phyloP scores from a whole-genome alignment of 129 eudicot species.

The Daucus carota region DNA sequence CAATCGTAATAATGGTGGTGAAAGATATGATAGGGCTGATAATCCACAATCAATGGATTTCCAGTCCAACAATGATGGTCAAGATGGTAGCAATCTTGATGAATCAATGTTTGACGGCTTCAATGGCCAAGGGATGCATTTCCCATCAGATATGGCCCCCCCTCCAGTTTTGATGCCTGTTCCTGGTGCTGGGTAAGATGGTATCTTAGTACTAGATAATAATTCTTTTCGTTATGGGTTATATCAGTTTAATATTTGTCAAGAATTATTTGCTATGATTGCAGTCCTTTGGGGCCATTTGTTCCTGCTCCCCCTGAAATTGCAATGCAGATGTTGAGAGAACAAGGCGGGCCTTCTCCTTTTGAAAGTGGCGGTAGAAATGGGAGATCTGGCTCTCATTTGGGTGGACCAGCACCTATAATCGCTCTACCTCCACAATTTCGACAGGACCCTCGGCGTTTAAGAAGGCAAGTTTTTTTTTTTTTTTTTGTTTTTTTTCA shows the following conservation, averaged over 20 bases:
- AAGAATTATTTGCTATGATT: slow-evolving; percentile 1
- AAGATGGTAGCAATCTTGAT: slow-evolving; percentile 41
- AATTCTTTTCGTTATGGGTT: background rate
- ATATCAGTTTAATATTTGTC: background rate
- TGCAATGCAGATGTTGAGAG: slow-evolving; percentile 94
- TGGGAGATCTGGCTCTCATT: slow-evolving; percentile 46
- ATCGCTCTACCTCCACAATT: slow-evolving; percentile 75
- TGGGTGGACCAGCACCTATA: slow-evolving; percentile 58
- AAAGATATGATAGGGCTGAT: slow-evolving; percentile 64
- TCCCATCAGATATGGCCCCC: slow-evolving; percentile 81
- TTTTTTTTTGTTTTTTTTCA: no score
- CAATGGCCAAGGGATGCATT: slow-evolving; percentile 66
- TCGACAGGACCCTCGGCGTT: slow-evolving; percentile 89
- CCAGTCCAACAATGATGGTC: slow-evolving; percentile 42
- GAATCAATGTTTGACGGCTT: slow-evolving; percentile 76
- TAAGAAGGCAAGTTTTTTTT: slow-evolving; percentile 52
- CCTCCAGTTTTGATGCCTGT: slow-evolving; percentile 97
- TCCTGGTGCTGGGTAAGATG: slow-evolving; percentile 95
- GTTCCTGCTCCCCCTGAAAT: slow-evolving; percentile 99
- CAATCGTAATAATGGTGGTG: slow-evolving; percentile 53
- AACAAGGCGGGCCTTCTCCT: slow-evolving; percentile 82
- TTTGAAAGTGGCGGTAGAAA: slow-evolving; percentile 84
- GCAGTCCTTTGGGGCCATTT: slow-evolving; percentile 96
- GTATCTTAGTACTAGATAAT: background rate
- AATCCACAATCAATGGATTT: slow-evolving; percentile 55